Evolutionary conservation across 305 asterid genomes (phyloP).

Genomic region (Fraxinus ornus): DNA sequence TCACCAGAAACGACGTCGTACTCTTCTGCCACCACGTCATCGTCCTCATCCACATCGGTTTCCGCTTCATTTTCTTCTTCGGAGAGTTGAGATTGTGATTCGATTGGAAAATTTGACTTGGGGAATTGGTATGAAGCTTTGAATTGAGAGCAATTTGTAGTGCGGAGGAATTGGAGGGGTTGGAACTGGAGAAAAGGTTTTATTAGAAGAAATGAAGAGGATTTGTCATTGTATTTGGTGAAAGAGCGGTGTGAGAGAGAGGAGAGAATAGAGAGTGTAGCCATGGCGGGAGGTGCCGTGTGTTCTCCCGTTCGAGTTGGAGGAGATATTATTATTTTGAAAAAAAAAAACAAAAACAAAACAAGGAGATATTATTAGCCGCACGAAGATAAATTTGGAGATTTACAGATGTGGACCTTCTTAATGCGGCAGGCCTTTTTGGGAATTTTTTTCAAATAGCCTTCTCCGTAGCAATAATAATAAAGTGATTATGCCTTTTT

Average conservation of each 20-base stretch:
- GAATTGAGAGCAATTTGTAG: conserved; percentile 19
- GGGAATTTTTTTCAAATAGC: background rate
- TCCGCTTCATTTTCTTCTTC: conserved; percentile 56
- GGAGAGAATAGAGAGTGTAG: conserved; percentile 33
- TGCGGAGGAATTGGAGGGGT: conserved; percentile 29
- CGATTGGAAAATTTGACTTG: conserved; percentile 43
- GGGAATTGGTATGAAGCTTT: conserved; percentile 40
- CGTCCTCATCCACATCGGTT: conserved; percentile 49
- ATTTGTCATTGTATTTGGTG: conserved; percentile 12
- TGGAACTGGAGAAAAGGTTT: conserved; percentile 34
- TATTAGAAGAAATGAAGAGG: conserved; percentile 34
- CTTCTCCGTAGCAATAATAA: background rate
- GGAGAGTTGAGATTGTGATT: conserved; percentile 53
- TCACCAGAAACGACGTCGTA: conserved; percentile 47
- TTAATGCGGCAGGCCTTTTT: background rate
- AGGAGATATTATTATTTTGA: background rate
- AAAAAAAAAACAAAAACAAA: no score
- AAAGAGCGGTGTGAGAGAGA: conserved; percentile 19
- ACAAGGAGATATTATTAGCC: background rate
- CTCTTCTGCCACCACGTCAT: conserved; percentile 74
- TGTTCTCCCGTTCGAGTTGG: background rate
- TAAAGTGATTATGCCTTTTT: no score
- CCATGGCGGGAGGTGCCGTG: conserved; percentile 67
- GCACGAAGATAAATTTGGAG: background rate
- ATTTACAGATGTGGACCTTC: background rate